Evolutionary conservation across 2,329 filamentous ascomycete species (phyloP), one percentile per base, ranked within the genome.

Genomic region (Stagonosporopsis tanaceti): DNA sequence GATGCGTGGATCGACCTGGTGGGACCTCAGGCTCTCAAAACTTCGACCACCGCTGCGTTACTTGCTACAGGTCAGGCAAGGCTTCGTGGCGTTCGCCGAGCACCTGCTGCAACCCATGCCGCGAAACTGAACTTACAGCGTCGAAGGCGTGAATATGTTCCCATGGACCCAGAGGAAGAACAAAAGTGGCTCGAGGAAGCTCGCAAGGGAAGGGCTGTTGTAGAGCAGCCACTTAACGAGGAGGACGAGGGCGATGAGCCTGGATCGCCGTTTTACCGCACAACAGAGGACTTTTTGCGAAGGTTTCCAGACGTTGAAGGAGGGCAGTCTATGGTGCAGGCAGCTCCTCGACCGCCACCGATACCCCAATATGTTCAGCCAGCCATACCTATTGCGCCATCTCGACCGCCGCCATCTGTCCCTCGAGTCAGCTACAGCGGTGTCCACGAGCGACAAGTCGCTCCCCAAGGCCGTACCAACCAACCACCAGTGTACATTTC

Each of bases 1-100:
- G 87, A 93, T 65, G 91, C 92, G 4, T 99, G 95, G 95, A 79
- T 87, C 17, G 89, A 95, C 67, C 77, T 95, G n/a, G 82, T 97
- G 67, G 94, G 95, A 2, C 78, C 81, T 12, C 84, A 87, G 50
- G 88, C 89, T 1, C 79, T 90, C 46, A 80, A 82, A 45, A 82
- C 81, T 22, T 86, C 85, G 3, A 79, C 81, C 24, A 88, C 85
- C 2, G 80, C 82, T 24, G 79, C 81, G 14, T 72, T 81, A 28
- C 78, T 83, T 55, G 77, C 79, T 4, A 79, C 77, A 69, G 82
- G 67, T 72, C 79, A 75, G 12, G 65, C 66, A 6, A 80, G 77
- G 60, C 70, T 78, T n/a, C 77, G 82, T 47, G 81, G 84, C 1
- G 74, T 86, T 15, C 78, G 81, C 38, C 77, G 85, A 64, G 78